These are phyloP conservation scores for Terana coerulea DNA, from an alignment of 768 basidiomycete genomes.

Conservation along the genomic window DNA sequence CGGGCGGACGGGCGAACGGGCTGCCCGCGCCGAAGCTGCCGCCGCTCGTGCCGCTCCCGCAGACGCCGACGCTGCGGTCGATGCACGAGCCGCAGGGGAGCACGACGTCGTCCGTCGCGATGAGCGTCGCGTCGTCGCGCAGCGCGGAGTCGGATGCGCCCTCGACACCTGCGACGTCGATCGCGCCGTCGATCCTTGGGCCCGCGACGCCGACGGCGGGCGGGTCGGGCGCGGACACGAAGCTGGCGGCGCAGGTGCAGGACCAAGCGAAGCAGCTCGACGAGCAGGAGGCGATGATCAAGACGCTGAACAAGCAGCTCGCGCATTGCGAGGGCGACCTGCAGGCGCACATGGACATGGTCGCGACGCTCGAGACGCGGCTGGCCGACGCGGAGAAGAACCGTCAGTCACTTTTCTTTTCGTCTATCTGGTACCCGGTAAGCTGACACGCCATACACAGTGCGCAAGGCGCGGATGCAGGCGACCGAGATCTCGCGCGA, in stretches of 20 bases:
- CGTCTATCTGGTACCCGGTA: neutral
- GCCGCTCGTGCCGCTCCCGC: slow-evolving; percentile 86
- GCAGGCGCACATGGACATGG: slow-evolving; percentile 89
- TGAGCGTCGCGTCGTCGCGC: slow-evolving; percentile 51
- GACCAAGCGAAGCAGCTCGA: slow-evolving; percentile 72
- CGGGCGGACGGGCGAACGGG: slow-evolving; percentile 46
- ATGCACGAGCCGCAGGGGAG: slow-evolving; percentile 53
- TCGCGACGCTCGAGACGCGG: slow-evolving; percentile 78
- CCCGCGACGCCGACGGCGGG: slow-evolving; percentile 24
- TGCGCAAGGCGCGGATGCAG: slow-evolving; percentile 92
- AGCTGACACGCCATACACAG: slow-evolving; percentile 33
- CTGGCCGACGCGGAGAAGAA: slow-evolving; percentile 93
- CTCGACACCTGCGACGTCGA: slow-evolving; percentile 46
- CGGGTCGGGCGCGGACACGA: slow-evolving; percentile 60
- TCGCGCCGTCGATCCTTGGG: slow-evolving; percentile 29
- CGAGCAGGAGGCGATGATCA: slow-evolving; percentile 89
- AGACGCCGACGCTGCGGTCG: slow-evolving; percentile 66
- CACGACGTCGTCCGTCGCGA: slow-evolving; percentile 47
- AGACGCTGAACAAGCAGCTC: slow-evolving; percentile 89
- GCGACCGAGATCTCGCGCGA: slow-evolving; percentile 86
- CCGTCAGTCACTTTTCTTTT: slow-evolving; percentile 45
- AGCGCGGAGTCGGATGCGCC: slow-evolving; percentile 77
- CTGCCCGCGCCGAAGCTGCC: slow-evolving; percentile 74
- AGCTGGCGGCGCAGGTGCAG: slow-evolving; percentile 56
- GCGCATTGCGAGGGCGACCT: slow-evolving; percentile 91